A percentile compares a stretch with the other conserved stretches of the same genome.
Conservation (phyloP, 164 flowering plant genomes). For the Dillenia turbinata region DNA sequence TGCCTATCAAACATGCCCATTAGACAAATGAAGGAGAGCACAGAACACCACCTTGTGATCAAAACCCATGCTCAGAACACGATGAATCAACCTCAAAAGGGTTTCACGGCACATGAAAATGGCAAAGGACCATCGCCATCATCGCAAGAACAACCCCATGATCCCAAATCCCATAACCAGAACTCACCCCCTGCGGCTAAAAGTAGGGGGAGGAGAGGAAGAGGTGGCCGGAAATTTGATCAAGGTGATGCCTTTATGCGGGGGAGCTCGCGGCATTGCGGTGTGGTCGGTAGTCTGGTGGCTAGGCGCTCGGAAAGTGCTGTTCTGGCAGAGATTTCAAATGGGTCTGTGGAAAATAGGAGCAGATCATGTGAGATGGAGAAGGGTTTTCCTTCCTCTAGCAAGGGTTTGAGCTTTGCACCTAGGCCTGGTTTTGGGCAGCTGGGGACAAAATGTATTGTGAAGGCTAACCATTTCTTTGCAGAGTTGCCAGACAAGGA, state of each 20-base stretch:
- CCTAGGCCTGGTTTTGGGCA: constrained; percentile 83
- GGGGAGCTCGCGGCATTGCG: constrained; percentile 58
- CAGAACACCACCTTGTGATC: constrained; percentile 74
- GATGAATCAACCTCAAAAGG: constrained; percentile 44
- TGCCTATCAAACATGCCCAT: constrained; percentile 49
- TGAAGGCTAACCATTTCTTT: constrained; percentile 94
- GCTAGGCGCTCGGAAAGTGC: constrained; percentile 8
- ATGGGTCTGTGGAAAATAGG: constrained; percentile 29
- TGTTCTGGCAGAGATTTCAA: constrained; percentile 12
- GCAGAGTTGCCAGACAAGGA: constrained; percentile 83
- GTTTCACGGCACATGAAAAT: constrained; percentile 51
- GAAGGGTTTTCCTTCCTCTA: constrained; percentile 61
- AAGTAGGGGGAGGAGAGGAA: constrained; percentile 55
- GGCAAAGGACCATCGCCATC: constrained; percentile 65
- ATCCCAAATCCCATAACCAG: constrained; percentile 28
- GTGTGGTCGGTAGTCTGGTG: constrained; percentile 32
- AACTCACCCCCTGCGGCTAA: constrained; percentile 42
- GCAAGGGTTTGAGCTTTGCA: constrained; percentile 64
- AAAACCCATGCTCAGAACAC: constrained; percentile 53
- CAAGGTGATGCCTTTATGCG: constrained; percentile 51
- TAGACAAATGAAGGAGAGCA: constrained; percentile 80
- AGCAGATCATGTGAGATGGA: constrained; percentile 32
- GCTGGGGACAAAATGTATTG: constrained; percentile 79
- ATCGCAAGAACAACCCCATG: constrained; percentile 43
- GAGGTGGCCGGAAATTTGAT: constrained; percentile 66